phyloP scores from a whole-genome alignment of 495 filamentous ascomycete species.

The Aspergillus incahuasiensis region DNA sequence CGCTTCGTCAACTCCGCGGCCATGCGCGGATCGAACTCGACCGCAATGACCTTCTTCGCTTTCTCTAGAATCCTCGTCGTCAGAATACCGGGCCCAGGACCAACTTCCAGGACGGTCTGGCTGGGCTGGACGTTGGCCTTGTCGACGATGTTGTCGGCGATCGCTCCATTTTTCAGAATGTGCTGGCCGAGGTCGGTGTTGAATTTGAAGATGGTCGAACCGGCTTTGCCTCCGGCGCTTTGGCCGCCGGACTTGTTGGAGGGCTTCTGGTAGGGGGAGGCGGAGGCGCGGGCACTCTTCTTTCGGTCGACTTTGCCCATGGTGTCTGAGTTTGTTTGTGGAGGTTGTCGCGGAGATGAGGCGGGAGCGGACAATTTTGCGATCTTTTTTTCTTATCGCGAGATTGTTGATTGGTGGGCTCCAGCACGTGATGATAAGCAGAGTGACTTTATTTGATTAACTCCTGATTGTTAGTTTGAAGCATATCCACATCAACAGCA shows the following conservation, averaged over 20 bases:
- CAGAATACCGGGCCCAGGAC: constrained; percentile 79
- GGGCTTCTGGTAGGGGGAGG: constrained; percentile 1
- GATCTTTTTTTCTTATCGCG: constrained; percentile 4
- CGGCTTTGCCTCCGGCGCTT: neutral
- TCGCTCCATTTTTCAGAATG: constrained; percentile 91
- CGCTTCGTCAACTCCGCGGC: constrained; percentile 93
- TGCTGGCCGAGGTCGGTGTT: constrained; percentile 86
- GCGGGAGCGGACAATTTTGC: neutral
- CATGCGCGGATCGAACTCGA: constrained; percentile 95
- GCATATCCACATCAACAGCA: constrained; percentile 21
- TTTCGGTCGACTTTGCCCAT: constrained; percentile 5
- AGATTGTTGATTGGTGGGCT: neutral
- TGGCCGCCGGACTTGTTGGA: neutral
- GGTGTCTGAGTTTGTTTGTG: neutral
- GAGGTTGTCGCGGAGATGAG: neutral
- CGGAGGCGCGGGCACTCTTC: constrained; percentile 1
- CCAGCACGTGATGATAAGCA: constrained; percentile 4
- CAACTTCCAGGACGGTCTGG: constrained; percentile 65
- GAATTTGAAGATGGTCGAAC: constrained; percentile 58
- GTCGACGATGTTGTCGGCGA: constrained; percentile 79
- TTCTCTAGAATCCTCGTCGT: constrained; percentile 85
- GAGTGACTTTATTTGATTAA: neutral
- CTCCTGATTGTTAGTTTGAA: neutral
- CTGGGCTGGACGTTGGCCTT: constrained; percentile 89
- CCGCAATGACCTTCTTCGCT: constrained; percentile 80